A percentile compares a stretch with the other conserved stretches of the same genome.
Evolutionary conservation across 2,329 filamentous ascomycete genomes (phyloP).

Genomic region (Penicillium palitans): DNA sequence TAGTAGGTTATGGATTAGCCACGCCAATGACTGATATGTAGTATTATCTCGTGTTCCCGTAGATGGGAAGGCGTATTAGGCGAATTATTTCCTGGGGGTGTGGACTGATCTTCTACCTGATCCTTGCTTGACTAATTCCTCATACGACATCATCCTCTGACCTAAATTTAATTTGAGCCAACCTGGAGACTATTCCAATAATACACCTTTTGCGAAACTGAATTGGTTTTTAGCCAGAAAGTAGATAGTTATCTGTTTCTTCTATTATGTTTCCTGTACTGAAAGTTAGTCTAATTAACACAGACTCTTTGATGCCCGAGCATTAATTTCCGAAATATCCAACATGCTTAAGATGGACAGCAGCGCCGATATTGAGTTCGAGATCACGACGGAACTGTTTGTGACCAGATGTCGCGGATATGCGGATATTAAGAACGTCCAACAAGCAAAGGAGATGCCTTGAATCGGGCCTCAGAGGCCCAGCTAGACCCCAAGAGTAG

Average conservation of each 20-base stretch:
- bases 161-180: not conserved
- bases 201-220: not conserved
- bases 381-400: not conserved
- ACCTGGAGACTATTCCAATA: not conserved
- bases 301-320: not conserved
- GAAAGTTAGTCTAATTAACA: not conserved
- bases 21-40: too few species aligned
- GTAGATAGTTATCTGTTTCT: not conserved
- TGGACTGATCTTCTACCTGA: not conserved
- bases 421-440: not conserved
- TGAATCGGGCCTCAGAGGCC: not conserved
- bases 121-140: not conserved
- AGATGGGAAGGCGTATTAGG: too few species aligned
- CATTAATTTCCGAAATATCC: not conserved
- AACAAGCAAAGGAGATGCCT: not conserved
- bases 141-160: not conserved
- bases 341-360: not conserved
- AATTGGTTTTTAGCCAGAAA: not conserved
- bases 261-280: not conserved
- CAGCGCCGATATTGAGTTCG: not conserved
- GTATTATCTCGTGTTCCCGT: too few species aligned
- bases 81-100: too few species aligned
- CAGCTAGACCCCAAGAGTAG: not conserved
- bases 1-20: not conserved
- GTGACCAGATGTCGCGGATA: not conserved